Evolutionary conservation across 345 rosid species (phyloP).

Genomic region (Boechera divaricarpa): DNA sequence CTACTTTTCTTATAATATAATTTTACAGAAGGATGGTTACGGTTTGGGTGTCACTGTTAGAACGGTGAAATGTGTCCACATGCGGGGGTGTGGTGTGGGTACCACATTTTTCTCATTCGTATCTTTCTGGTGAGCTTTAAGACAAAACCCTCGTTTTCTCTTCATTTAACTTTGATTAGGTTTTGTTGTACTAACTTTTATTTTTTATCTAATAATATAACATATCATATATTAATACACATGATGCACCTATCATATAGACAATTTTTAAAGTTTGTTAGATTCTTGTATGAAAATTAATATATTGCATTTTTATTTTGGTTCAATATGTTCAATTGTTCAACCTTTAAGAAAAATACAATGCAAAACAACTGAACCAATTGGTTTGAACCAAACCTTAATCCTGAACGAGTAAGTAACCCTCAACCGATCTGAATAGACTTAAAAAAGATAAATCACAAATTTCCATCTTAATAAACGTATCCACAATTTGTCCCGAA

Average conservation of each 20-base stretch:
- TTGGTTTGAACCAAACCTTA: neutral
- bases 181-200: slow-evolving; percentile 41
- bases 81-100: slow-evolving; percentile 53
- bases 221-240: neutral
- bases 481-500: no score
- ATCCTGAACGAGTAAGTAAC: slow-evolving; percentile 9
- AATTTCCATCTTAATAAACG: no score
- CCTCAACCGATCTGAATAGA: neutral
- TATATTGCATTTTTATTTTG: slow-evolving; percentile 6
- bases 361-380: neutral
- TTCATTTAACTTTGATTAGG: slow-evolving; percentile 40
- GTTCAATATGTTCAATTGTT: neutral
- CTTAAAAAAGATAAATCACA: no score
- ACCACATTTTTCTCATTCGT: slow-evolving; percentile 45
- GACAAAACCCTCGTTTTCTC: slow-evolving; percentile 51
- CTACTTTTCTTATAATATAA: neutral
- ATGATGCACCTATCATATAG: neutral
- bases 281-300: slow-evolving; percentile 18
- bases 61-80: slow-evolving; percentile 61
- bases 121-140: slow-evolving; percentile 47
- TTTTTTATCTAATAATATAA: neutral
- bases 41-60: slow-evolving; percentile 49
- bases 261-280: neutral
- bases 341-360: neutral
- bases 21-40: slow-evolving; percentile 44